Evolutionary conservation across 1,139 yeast species (phyloP).

Genomic region (Protomyces arabidopsidicola): DNA sequence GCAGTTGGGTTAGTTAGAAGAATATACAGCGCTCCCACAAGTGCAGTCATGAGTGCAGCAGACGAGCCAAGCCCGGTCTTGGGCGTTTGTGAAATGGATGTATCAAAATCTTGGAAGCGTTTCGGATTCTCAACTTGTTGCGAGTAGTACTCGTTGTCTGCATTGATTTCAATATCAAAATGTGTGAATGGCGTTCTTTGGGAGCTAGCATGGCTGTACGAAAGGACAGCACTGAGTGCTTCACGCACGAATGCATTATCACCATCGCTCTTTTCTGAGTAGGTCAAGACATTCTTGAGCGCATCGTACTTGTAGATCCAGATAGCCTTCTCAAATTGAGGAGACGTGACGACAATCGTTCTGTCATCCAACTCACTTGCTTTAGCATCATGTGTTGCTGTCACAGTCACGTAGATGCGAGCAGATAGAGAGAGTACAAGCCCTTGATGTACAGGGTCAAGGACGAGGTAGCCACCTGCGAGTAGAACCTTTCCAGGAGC

Average conservation of each 20-base stretch:
- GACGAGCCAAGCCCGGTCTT: slow-evolving; percentile 96
- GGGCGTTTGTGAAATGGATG: slow-evolving; percentile 64
- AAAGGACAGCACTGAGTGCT: slow-evolving; percentile 41
- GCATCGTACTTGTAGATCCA: slow-evolving; percentile 46
- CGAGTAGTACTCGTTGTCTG: slow-evolving; percentile 89
- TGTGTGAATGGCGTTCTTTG: slow-evolving; percentile 31
- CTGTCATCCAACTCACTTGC: slow-evolving; percentile 16
- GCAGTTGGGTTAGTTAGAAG: slow-evolving; percentile 42
- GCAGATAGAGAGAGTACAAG: slow-evolving; percentile 85
- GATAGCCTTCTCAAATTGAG: slow-evolving; percentile 67
- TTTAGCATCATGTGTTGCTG: background rate
- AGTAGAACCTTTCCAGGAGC: slow-evolving; percentile 94
- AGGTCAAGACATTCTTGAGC: slow-evolving; percentile 30
- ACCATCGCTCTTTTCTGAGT: slow-evolving; percentile 35
- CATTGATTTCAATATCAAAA: slow-evolving; percentile 59
- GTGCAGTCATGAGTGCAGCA: slow-evolving; percentile 83
- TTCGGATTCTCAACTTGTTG: slow-evolving; percentile 32
- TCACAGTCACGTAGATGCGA: slow-evolving; percentile 69
- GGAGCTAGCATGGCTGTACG: slow-evolving; percentile 43
- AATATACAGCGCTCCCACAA: slow-evolving; percentile 63
- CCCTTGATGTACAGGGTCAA: slow-evolving; percentile 68
- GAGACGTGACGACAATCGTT: slow-evolving; percentile 54
- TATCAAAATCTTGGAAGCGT: slow-evolving; percentile 56
- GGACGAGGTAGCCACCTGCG: slow-evolving; percentile 91
- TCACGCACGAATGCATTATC: slow-evolving; percentile 36